These are phyloP conservation scores for Dipodascus albidus DNA, from an alignment of 805 yeast species.

Conservation along the genomic window DNA sequence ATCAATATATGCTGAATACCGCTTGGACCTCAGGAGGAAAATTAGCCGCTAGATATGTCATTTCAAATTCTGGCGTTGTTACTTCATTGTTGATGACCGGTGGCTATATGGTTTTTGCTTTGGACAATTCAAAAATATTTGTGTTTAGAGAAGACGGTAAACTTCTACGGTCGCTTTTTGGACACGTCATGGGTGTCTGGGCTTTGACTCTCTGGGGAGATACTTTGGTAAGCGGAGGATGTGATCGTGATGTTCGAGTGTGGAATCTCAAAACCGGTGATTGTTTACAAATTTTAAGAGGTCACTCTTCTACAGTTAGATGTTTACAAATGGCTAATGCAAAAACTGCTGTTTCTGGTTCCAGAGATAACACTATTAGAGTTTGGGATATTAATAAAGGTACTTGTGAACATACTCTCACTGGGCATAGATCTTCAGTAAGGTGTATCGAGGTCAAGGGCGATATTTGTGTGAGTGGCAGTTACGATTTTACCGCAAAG, in stretches of 20 bases:
- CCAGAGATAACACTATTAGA: slow-evolving; percentile 82
- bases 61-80: slow-evolving; percentile 28
- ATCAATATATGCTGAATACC: slow-evolving; percentile 28
- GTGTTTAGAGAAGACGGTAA: slow-evolving; percentile 30
- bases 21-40: slow-evolving; percentile 33
- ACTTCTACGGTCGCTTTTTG: slow-evolving; percentile 76
- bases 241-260: slow-evolving; percentile 90
- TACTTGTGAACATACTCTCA: slow-evolving; percentile 58
- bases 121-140: slow-evolving; percentile 33
- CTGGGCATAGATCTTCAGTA: slow-evolving; percentile 63
- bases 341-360: slow-evolving; percentile 71
- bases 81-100: slow-evolving; percentile 28
- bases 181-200: slow-evolving; percentile 98
- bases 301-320: slow-evolving; percentile 87
- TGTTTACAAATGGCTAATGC: slow-evolving; percentile 72
- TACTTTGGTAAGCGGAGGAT: slow-evolving; percentile 87
- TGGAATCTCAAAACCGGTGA: slow-evolving; percentile 89
- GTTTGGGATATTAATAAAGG: slow-evolving; percentile 97
- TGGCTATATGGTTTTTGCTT: slow-evolving; percentile 29
- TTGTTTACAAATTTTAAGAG: slow-evolving; percentile 77
- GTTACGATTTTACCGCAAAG: slow-evolving; percentile 82
- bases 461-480: slow-evolving; percentile 76
- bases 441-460: slow-evolving; percentile 56
- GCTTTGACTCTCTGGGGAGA: slow-evolving; percentile 86
- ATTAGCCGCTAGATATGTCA: slow-evolving; percentile 29